These are phyloP conservation scores for Graphiopsis chlorocephala DNA, from an alignment of 2,329 filamentous ascomycete species.

Conservation along the genomic window DNA sequence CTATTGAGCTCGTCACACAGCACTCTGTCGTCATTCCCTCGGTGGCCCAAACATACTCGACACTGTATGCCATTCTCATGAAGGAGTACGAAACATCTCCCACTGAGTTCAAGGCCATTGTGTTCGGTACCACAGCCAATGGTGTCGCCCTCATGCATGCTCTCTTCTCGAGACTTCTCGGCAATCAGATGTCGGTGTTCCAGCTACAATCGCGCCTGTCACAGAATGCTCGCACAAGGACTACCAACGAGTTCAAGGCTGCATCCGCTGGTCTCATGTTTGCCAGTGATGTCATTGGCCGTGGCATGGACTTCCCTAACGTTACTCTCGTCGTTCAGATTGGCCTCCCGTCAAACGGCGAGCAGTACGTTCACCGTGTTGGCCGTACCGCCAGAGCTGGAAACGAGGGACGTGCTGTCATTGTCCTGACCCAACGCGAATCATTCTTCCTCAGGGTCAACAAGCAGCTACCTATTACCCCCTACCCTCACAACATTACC, in stretches of 20 bases:
- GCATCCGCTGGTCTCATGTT: conserved; percentile 50
- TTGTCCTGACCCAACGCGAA: conserved; percentile 52
- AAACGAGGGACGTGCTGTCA: conserved; percentile 59
- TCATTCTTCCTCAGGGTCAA: conserved; percentile 52
- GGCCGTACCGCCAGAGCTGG: conserved; percentile 89
- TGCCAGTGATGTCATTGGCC: conserved; percentile 74
- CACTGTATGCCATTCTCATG: conserved; percentile 45
- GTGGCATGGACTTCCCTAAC: conserved; percentile 95
- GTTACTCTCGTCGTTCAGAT: conserved; percentile 87
- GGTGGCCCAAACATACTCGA: conserved; percentile 45
- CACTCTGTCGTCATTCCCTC: conserved; percentile 41
- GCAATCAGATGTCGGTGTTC: conserved; percentile 38
- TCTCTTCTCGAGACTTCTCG: conserved; percentile 35
- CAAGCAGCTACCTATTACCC: conserved; percentile 49
- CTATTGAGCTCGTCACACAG: conserved; percentile 50
- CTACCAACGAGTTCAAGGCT: conserved; percentile 46
- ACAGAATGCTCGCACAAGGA: conserved; percentile 42
- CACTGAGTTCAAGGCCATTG: conserved; percentile 45
- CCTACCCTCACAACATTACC: conserved; percentile 46
- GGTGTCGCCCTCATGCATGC: conserved; percentile 44
- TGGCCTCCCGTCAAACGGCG: conserved; percentile 52
- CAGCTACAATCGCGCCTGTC: conserved; percentile 46
- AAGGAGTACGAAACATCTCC: conserved; percentile 41
- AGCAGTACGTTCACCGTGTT: conserved; percentile 85
- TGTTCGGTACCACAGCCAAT: conserved; percentile 49